phyloP scores from a whole-genome alignment of 192 early-diverging fungal genomes.

The Backusella macrospora region DNA sequence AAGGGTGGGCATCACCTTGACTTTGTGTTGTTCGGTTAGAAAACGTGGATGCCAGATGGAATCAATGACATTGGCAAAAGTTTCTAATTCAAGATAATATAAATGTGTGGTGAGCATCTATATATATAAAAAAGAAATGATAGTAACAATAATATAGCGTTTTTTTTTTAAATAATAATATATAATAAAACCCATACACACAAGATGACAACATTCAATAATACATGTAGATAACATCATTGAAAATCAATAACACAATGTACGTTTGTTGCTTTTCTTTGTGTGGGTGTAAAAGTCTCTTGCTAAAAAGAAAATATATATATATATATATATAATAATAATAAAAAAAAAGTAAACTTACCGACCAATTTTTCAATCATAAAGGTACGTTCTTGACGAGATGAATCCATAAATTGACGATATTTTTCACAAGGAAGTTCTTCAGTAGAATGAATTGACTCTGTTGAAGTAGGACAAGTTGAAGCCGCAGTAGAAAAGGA shows the following conservation, averaged over 20 bases:
- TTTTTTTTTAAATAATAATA: too few relatives aligned
- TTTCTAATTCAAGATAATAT: constrained; percentile 42
- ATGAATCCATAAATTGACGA: constrained; percentile 21
- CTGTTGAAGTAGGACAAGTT: not conserved
- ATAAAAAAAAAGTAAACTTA: constrained; percentile 3
- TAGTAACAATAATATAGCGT: too few relatives aligned
- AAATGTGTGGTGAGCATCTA: too few relatives aligned
- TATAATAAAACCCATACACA: too few relatives aligned
- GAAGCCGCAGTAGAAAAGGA: not conserved
- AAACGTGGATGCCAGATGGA: constrained; percentile 51
- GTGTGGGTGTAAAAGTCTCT: too few relatives aligned
- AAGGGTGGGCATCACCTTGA: constrained; percentile 53
- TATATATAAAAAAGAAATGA: too few relatives aligned
- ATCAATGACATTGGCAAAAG: constrained; percentile 67
- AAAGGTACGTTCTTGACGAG: constrained; percentile 16
- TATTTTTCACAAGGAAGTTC: constrained; percentile 26
- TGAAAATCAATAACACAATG: too few relatives aligned
- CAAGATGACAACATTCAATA: too few relatives aligned
- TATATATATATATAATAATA: not conserved
- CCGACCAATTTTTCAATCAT: constrained; percentile 26
- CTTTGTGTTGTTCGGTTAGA: constrained; percentile 38
- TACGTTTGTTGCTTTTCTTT: too few relatives aligned
- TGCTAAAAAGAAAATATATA: not conserved
- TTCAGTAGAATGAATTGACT: not conserved
- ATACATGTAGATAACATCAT: too few relatives aligned